These are phyloP conservation scores for Crotalaria pallida DNA, from an alignment of 306 rosid species.

Conservation along the genomic window DNA sequence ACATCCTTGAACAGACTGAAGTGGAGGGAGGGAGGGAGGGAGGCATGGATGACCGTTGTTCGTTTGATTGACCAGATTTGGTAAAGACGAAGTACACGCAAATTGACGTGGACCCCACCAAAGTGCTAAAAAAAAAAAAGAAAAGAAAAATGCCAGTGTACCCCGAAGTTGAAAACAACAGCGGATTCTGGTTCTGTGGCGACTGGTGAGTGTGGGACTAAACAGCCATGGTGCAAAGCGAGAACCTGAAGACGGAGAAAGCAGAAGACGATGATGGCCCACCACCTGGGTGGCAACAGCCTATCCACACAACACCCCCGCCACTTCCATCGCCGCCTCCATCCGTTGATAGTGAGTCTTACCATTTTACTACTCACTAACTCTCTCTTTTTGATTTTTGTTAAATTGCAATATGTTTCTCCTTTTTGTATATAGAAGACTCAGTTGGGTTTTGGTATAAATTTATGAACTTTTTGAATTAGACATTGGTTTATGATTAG, in stretches of 20 bases:
- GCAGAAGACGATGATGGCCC: constrained; percentile 71
- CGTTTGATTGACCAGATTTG: too few relatives aligned
- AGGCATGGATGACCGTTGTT: too few relatives aligned
- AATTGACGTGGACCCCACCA: too few relatives aligned
- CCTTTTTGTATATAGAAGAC: neutral
- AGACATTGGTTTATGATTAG: neutral
- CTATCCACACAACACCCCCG: constrained; percentile 34
- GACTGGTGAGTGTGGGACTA: neutral
- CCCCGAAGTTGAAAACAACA: neutral
- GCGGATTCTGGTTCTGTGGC: neutral
- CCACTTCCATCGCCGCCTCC: constrained; percentile 16
- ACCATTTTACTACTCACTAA: neutral
- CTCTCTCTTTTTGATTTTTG: neutral
- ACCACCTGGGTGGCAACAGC: constrained; percentile 61
- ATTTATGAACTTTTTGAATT: neutral
- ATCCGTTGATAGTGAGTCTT: constrained; percentile 34
- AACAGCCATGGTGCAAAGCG: constrained; percentile 21
- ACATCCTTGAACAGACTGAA: too few relatives aligned
- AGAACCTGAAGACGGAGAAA: neutral
- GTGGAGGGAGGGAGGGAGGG: too few relatives aligned
- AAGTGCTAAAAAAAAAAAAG: too few relatives aligned
- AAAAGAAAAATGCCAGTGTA: too few relatives aligned
- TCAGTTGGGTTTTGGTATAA: neutral
- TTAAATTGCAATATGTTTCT: neutral
- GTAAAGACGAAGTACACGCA: too few relatives aligned